Conservation (phyloP, 2,329 filamentous ascomycete species). For the Fusarium transvaalense region DNA sequence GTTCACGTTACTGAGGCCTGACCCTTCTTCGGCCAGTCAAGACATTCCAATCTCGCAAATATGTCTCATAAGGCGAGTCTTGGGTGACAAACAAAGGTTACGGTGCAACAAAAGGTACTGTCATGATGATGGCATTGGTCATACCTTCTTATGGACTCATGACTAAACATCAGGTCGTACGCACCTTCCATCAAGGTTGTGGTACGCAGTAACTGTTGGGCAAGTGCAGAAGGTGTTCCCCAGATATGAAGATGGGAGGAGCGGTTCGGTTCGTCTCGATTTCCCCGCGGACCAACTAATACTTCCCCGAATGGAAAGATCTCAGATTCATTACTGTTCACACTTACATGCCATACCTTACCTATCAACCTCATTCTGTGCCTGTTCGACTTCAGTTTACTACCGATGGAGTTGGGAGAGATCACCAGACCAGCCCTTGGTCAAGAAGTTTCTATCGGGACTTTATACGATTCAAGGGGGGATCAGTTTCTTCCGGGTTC, state of each 20-base stretch:
- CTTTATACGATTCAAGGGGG: slow-evolving; percentile 31
- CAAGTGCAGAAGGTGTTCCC: neutral
- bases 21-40: neutral
- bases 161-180: neutral
- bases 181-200: neutral
- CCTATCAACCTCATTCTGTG: neutral
- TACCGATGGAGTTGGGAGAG: neutral
- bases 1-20: too few species aligned
- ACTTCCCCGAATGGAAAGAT: neutral
- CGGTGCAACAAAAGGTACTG: neutral
- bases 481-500: slow-evolving; percentile 27
- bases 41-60: neutral
- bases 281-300: too few species aligned
- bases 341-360: neutral
- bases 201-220: neutral
- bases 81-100: neutral
- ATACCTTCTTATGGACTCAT: neutral
- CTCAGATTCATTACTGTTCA: neutral
- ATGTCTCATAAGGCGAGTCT: slow-evolving; percentile 4
- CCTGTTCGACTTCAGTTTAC: accelerated
- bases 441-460: slow-evolving; percentile 21
- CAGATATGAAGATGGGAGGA: neutral
- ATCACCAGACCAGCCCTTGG: slow-evolving; percentile 9
- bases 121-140: neutral
- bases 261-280: too few species aligned